Evolutionary conservation across 2,329 filamentous ascomycete species (phyloP).

Genomic region (Aspergillus aculeatus): DNA sequence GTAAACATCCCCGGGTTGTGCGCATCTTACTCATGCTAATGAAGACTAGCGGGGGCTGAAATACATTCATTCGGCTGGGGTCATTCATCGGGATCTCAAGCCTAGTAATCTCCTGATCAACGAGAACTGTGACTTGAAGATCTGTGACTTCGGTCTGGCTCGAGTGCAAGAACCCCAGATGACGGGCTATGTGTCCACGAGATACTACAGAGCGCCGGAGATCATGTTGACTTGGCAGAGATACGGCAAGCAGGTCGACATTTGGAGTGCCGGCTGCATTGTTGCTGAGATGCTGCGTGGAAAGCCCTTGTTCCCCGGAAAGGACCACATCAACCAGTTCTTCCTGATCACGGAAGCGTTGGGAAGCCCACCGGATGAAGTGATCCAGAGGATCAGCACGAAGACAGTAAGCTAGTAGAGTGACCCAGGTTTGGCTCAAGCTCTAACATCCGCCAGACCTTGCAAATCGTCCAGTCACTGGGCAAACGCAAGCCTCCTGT

Average conservation of each 20-base stretch:
- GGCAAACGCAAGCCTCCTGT: constrained; percentile 89
- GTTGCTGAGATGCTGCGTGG: constrained; percentile 99
- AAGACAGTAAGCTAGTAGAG: constrained; percentile 70
- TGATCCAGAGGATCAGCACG: constrained; percentile 96
- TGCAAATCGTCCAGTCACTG: constrained; percentile 93
- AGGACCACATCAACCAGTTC: constrained; percentile 99
- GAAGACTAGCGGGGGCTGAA: constrained; percentile 81
- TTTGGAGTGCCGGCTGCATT: constrained; percentile 99
- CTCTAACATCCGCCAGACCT: constrained; percentile 58
- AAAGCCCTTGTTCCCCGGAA: constrained; percentile 95
- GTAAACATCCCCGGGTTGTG: constrained; percentile 49
- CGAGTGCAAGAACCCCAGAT: constrained; percentile 98
- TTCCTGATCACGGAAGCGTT: constrained; percentile 97
- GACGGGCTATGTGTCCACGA: constrained; percentile 97
- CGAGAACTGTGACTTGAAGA: constrained; percentile 98
- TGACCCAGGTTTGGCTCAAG: background rate
- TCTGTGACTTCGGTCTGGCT: constrained; percentile 96
- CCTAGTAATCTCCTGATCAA: constrained; percentile 99
- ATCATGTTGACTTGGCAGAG: constrained; percentile 99
- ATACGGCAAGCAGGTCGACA: constrained; percentile 97
- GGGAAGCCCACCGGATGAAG: constrained; percentile 93
- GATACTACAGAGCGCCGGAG: constrained; percentile 97
- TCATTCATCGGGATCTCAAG: constrained; percentile 96
- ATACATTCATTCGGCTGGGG: constrained; percentile 97
- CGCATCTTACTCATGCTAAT: background rate